phyloP scores from a whole-genome alignment of 768 basidiomycete genomes.

The Amanita pallidorosea region DNA sequence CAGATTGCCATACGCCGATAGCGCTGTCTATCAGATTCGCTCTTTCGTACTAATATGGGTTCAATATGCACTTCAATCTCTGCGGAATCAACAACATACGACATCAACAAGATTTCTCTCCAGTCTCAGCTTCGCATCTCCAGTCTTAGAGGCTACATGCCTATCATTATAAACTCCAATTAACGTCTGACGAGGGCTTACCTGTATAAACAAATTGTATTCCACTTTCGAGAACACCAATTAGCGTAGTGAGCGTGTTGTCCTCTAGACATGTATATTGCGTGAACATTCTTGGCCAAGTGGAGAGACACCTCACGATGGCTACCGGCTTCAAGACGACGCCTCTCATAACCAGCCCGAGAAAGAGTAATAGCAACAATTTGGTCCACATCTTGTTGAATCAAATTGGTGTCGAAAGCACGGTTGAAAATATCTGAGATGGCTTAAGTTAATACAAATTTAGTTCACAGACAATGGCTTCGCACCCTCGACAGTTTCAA shows the following conservation, averaged over 20 bases:
- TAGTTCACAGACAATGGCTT: slow-evolving; percentile 6
- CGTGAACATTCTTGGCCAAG: not conserved
- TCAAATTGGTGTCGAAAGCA: slow-evolving; percentile 42
- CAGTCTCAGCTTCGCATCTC: slow-evolving; percentile 68
- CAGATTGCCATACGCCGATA: slow-evolving; percentile 51
- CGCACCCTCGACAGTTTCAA: slow-evolving; percentile 20
- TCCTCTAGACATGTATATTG: slow-evolving; percentile 21
- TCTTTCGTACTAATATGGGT: slow-evolving; percentile 31
- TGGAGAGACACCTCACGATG: slow-evolving; percentile 21
- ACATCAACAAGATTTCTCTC: slow-evolving; percentile 76
- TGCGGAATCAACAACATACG: slow-evolving; percentile 32
- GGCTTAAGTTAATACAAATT: not conserved
- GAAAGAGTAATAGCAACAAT: slow-evolving; percentile 54
- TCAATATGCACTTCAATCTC: not conserved
- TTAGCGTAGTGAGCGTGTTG: slow-evolving; percentile 37
- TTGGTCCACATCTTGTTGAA: slow-evolving; percentile 54
- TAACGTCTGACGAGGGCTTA: slow-evolving; percentile 14
- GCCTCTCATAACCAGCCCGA: slow-evolving; percentile 52
- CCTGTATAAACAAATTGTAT: slow-evolving; percentile 52
- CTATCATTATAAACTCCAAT: not conserved
- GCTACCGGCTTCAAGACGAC: slow-evolving; percentile 34
- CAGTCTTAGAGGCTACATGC: slow-evolving; percentile 42
- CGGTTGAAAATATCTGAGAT: slow-evolving; percentile 43
- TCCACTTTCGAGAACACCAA: slow-evolving; percentile 52
- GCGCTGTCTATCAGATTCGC: slow-evolving; percentile 43